Evolutionary conservation across 306 rosid genomes (phyloP).

Genomic region (Fragaria ananassa): DNA sequence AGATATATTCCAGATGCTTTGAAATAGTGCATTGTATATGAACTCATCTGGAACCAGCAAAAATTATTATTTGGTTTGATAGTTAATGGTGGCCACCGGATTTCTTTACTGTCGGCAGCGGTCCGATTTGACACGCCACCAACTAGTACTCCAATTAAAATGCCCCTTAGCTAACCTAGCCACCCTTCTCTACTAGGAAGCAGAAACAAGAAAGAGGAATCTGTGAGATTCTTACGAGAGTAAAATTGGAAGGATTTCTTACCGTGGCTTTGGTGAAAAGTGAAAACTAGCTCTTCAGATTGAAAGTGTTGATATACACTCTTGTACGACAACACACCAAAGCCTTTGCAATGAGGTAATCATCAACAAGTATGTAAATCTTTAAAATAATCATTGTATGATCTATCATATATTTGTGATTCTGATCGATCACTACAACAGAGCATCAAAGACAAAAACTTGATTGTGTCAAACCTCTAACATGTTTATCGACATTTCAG

Average conservation of each 20-base stretch:
- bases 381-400: too few species aligned
- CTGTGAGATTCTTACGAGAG: neutral
- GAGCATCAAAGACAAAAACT: too few species aligned
- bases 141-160: neutral
- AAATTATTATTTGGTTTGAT: neutral
- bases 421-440: rapidly evolving
- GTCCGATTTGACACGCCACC: neutral
- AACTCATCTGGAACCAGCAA: neutral
- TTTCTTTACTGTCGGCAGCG: neutral
- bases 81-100: neutral
- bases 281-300: neutral
- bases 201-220: neutral
- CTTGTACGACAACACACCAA: neutral
- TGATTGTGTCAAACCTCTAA: too few species aligned
- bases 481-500: too few species aligned
- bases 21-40: neutral
- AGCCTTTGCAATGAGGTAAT: neutral
- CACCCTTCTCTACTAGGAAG: neutral
- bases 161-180: neutral
- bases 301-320: neutral
- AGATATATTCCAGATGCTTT: neutral
- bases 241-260: neutral
- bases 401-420: neutral
- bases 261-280: neutral
- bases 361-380: too few species aligned